Evolutionary conservation across 148 eudicot species (phyloP).

Genomic region (Hydrangea macrophylla): DNA sequence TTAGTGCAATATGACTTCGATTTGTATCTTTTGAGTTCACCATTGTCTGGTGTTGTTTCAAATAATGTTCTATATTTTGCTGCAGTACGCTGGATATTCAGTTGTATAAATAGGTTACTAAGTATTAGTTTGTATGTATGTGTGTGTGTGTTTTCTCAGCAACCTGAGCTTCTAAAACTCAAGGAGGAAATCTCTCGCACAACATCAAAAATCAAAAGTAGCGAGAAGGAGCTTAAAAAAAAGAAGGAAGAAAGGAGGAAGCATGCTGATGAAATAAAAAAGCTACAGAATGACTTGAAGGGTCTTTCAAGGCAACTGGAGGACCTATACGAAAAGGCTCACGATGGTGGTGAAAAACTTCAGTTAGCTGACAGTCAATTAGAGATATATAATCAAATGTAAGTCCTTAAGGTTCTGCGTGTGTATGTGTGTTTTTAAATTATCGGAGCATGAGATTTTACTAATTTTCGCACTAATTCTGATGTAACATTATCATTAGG

Average conservation of each 20-base stretch:
- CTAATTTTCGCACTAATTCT: slow-evolving; percentile 4
- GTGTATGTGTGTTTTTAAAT: neutral
- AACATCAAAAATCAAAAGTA: slow-evolving; percentile 63
- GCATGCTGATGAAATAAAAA: slow-evolving; percentile 65
- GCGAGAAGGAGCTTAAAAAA: slow-evolving; percentile 80
- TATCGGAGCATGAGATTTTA: neutral
- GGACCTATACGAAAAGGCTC: slow-evolving; percentile 53
- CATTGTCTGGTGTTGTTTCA: neutral
- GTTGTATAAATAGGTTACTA: slow-evolving; percentile 2
- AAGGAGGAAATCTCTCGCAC: slow-evolving; percentile 77
- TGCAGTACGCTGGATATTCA: slow-evolving; percentile 1
- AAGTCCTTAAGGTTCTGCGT: slow-evolving; percentile 24
- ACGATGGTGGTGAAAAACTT: slow-evolving; percentile 78
- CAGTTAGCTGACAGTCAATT: slow-evolving; percentile 65
- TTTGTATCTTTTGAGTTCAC: neutral
- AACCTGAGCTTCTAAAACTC: slow-evolving; percentile 74
- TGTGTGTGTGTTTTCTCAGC: slow-evolving; percentile 42
- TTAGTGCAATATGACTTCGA: neutral
- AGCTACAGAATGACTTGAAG: slow-evolving; percentile 65
- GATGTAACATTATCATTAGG: neutral
- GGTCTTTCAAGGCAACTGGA: slow-evolving; percentile 53
- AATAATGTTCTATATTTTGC: slow-evolving; percentile 4
- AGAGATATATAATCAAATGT: slow-evolving; percentile 82
- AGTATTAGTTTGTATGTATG: slow-evolving; percentile 8
- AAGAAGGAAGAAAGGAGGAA: slow-evolving; percentile 76